Conservation (phyloP, 805 yeast species). For the Yarrowia deformans region DNA sequence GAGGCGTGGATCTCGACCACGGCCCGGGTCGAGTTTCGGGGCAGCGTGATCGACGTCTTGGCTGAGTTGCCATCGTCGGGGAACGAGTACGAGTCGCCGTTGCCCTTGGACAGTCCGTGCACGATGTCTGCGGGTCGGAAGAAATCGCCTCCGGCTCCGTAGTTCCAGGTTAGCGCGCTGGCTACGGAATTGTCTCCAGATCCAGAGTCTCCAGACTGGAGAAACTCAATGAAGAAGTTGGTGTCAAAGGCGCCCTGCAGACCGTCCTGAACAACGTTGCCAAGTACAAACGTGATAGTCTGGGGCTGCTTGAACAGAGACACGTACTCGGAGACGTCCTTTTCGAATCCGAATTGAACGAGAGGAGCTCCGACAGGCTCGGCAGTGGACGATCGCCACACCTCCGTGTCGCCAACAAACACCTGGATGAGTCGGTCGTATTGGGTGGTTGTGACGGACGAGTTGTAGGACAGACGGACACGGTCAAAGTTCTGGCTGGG, state of each 20-base stretch:
- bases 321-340: slow-evolving; percentile 68
- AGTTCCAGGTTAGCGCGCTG: slow-evolving; percentile 19
- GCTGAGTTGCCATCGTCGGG: slow-evolving; percentile 54
- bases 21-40: slow-evolving; percentile 66
- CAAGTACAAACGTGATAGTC: slow-evolving; percentile 63
- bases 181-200: not conserved
- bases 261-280: slow-evolving; percentile 60
- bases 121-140: slow-evolving; percentile 44
- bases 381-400: slow-evolving; percentile 87
- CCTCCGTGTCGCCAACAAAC: slow-evolving; percentile 59
- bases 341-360: slow-evolving; percentile 57
- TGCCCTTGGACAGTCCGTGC: slow-evolving; percentile 44
- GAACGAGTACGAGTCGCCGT: slow-evolving; percentile 46
- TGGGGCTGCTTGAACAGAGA: slow-evolving; percentile 57
- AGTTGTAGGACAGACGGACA: slow-evolving; percentile 50
- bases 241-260: slow-evolving; percentile 69
- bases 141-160: slow-evolving; percentile 59
- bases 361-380: slow-evolving; percentile 61
- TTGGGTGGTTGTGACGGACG: slow-evolving; percentile 50
- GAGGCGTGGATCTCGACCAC: slow-evolving; percentile 66
- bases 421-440: slow-evolving; percentile 53
- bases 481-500: slow-evolving; percentile 49
- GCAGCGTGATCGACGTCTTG: slow-evolving; percentile 59
- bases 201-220: slow-evolving; percentile 45
- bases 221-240: slow-evolving; percentile 60